These are phyloP conservation scores for Basidiobolus heterosporus DNA, from an alignment of 371 early-diverging fungal genomes.

Conservation along the genomic window DNA sequence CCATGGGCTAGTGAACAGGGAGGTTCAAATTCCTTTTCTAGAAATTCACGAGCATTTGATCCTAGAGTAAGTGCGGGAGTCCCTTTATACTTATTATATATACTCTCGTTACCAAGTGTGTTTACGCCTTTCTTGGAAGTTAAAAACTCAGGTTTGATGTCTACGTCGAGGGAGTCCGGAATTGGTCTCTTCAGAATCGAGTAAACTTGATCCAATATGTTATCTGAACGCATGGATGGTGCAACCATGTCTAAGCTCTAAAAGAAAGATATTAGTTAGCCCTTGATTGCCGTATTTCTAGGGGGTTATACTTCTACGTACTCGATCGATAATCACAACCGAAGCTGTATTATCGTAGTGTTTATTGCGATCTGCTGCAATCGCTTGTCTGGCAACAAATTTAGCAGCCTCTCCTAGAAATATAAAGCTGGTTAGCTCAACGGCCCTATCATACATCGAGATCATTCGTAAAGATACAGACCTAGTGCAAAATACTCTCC, in stretches of 20 bases:
- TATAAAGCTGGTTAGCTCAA: background rate
- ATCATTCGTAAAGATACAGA: background rate
- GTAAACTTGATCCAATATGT: background rate
- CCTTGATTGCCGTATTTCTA: background rate
- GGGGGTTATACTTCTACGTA: background rate
- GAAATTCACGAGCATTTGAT: background rate
- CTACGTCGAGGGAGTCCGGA: no score
- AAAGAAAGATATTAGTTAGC: background rate
- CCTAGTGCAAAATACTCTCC: background rate
- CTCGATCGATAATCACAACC: slow-evolving; percentile 1
- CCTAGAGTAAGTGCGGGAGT: background rate
- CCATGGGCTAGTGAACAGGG: background rate
- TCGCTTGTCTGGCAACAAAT: background rate
- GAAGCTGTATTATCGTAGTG: background rate
- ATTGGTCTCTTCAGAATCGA: background rate
- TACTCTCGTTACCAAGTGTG: background rate
- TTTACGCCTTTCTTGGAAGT: no score
- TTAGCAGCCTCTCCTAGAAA: background rate
- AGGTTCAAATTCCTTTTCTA: no score
- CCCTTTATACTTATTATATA: background rate
- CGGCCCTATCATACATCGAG: background rate
- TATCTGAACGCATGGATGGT: background rate
- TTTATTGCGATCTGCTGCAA: background rate
- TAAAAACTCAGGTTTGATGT: no score
- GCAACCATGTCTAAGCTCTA: background rate